Evolutionary conservation across 2,329 filamentous ascomycete species (phyloP).

Genomic region (Ophiocordyceps camponoti-floridani): DNA sequence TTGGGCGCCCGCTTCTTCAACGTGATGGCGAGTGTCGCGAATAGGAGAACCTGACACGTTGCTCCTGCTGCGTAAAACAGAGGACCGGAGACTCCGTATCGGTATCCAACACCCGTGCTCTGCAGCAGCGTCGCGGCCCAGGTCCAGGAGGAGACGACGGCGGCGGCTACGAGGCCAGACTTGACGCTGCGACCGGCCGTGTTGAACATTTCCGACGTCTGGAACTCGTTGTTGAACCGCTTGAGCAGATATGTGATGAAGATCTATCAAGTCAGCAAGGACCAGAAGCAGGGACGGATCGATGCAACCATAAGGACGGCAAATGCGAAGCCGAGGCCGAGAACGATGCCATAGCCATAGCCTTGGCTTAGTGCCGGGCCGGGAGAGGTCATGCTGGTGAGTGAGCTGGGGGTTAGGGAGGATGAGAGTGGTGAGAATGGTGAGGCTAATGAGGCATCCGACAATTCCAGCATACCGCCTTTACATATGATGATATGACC

Average conservation of each 20-base stretch:
- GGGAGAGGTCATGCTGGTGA: conserved; percentile 3
- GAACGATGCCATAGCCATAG: conserved; percentile 61
- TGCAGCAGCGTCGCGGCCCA: conserved; percentile 78
- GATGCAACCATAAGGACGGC: conserved; percentile 44
- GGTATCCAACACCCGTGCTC: conserved; percentile 65
- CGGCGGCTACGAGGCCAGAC: conserved; percentile 70
- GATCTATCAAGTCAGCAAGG: conserved; percentile 20
- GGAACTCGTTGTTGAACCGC: conserved; percentile 45
- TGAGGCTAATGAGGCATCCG: neutral
- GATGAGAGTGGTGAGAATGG: neutral
- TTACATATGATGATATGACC: neutral
- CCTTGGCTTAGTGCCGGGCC: conserved; percentile 32
- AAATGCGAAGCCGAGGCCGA: conserved; percentile 58
- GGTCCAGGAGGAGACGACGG: conserved; percentile 87
- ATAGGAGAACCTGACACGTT: conserved; percentile 74
- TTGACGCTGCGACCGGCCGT: conserved; percentile 81
- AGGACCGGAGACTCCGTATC: conserved; percentile 48
- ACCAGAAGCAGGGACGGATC: neutral
- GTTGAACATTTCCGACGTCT: conserved; percentile 86
- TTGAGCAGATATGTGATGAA: conserved; percentile 53
- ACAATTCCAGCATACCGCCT: neutral
- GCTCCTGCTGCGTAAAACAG: conserved; percentile 51
- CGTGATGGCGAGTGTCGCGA: conserved; percentile 80
- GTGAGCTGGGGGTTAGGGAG: neutral
- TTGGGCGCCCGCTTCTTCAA: conserved; percentile 76